These are phyloP conservation scores for Clausena lansium DNA, from an alignment of 345 rosid species.

Conservation along the genomic window DNA sequence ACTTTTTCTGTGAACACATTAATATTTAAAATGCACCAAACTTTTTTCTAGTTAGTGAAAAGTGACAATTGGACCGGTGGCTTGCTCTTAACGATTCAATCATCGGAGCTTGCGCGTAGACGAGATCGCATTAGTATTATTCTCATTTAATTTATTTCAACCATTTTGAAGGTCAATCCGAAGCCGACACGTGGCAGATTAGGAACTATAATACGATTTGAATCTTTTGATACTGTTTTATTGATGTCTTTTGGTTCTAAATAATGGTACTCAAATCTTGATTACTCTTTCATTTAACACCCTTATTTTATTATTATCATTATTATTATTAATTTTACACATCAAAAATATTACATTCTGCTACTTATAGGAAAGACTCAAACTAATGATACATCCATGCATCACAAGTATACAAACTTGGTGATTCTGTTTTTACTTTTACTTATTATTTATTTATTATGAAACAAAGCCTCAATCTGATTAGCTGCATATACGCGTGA, in stretches of 20 bases:
- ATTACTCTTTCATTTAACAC: too few species aligned
- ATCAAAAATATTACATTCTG: background rate
- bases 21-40: background rate
- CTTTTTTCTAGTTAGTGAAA: too few species aligned
- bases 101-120: background rate
- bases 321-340: too few species aligned
- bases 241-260: background rate
- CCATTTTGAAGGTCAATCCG: background rate
- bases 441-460: too few species aligned
- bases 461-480: background rate
- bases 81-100: background rate
- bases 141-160: background rate
- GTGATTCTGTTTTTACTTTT: background rate
- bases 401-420: too few species aligned
- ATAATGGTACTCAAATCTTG: too few species aligned
- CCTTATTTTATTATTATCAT: too few species aligned
- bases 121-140: background rate
- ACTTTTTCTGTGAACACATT: too few species aligned
- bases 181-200: background rate
- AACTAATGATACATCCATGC: background rate
- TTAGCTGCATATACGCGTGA: too few species aligned
- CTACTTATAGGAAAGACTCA: background rate
- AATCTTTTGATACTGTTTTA: background rate
- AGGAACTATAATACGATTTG: background rate
- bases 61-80: background rate